Evolutionary conservation across 2,329 filamentous ascomycete genomes (phyloP).

Genomic region (Scolecobasidium constrictum): DNA sequence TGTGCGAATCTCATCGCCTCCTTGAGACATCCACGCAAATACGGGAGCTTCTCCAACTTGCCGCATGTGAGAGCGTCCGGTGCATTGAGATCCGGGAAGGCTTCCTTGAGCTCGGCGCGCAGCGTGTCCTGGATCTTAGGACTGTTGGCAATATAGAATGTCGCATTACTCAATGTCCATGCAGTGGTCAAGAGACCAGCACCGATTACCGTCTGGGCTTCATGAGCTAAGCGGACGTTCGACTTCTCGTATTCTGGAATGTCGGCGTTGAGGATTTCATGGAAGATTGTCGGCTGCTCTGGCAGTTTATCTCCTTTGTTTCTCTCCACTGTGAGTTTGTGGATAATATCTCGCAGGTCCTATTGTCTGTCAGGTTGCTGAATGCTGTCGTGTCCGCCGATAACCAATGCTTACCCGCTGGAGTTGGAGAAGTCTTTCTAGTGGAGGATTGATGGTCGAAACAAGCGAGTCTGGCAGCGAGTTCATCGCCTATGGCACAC

Average conservation of each 20-base stretch:
- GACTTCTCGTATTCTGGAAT: constrained; percentile 13
- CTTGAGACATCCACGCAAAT: constrained; percentile 21
- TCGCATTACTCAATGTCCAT: constrained; percentile 7
- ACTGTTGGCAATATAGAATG: constrained; percentile 11
- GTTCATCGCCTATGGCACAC: not conserved
- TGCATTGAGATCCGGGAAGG: constrained; percentile 11
- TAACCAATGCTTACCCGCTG: not conserved
- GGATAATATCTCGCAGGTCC: constrained; percentile 2
- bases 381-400: no score
- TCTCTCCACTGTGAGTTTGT: not conserved
- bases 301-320: not conserved
- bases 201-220: constrained; percentile 26
- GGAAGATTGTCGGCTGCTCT: constrained; percentile 7
- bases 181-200: constrained; percentile 29
- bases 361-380: no score
- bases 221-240: constrained; percentile 21
- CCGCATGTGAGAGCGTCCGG: constrained; percentile 12
- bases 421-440: constrained; percentile 2
- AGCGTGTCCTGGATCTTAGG: constrained; percentile 5
- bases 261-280: constrained; percentile 7
- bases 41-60: constrained; percentile 19
- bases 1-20: constrained; percentile 22
- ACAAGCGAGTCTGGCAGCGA: constrained; percentile 1
- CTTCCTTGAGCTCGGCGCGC: constrained; percentile 7
- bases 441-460: constrained; percentile 3